Evolutionary conservation across 345 rosid genomes (phyloP), one percentile per base, ranked within the genome.

Genomic region (Salix purpurea): DNA sequence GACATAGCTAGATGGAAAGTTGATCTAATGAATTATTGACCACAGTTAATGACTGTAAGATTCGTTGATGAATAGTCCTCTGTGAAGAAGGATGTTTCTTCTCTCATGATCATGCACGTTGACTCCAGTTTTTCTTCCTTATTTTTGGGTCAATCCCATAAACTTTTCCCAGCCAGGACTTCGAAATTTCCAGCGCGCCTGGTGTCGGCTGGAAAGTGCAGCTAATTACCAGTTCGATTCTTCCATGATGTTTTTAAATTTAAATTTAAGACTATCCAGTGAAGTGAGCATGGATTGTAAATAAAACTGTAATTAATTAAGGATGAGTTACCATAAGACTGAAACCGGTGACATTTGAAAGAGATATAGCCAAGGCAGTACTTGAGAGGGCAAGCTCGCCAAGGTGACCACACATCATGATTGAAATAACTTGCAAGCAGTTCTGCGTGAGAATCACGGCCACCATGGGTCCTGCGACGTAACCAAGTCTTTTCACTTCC

Each of bases 361-460:
- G 87, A 61, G 97, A 92, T 69, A 84, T 42, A n/a, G 92, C 92
- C 21, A 94, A 87, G 85, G 98, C 91, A 4, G 96, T 83, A 87
- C 93, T 89, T 3, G 98, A 88, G 62, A 94, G 92, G 42, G 37
- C 76, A 26, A 92, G 94, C 82, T 91, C 83, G 10, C 96, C 93
- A 60, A 92, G 91, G 71, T 92, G 98, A 76, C 98, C 98, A 14
- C 84, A 91, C 97, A 94, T 91, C 90, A 89, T 89, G 18, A 87
- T 71, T 3, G 96, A 87, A 6, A 90, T 74, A 3, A 94, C 81
- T 73, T 91, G 94, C 74, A 90, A 66, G 28, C 84, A 74, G 76
- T 85, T 89, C 81, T 78, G 89, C 0, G 94, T 90, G 1, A 85
- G 77, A 66, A 75, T 82, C 15, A 92, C 91, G 1, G 90, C 91